A percentile compares a stretch with the other conserved stretches of the same genome.
phyloP scores from a whole-genome alignment of 805 yeast genomes.

The Cyberlindnera japonica region DNA sequence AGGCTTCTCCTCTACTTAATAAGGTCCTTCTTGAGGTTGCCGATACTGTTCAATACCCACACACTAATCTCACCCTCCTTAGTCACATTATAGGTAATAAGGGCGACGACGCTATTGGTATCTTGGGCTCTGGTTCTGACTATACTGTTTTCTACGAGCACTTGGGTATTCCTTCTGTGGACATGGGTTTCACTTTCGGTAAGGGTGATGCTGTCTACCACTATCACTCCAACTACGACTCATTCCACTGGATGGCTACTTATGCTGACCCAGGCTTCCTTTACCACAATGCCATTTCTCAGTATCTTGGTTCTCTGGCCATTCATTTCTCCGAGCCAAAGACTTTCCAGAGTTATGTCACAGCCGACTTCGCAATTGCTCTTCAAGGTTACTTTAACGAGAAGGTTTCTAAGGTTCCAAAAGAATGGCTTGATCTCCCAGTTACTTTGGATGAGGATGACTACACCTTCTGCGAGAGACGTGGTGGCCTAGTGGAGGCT shows the following conservation, averaged over 20 bases:
- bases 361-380: slow-evolving; percentile 37
- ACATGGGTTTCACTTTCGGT: slow-evolving; percentile 49
- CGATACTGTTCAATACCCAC: slow-evolving; percentile 45
- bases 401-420: slow-evolving; percentile 35
- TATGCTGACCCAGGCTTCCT: slow-evolving; percentile 61
- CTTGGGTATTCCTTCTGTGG: slow-evolving; percentile 57
- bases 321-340: slow-evolving; percentile 47
- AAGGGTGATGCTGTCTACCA: slow-evolving; percentile 59
- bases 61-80: slow-evolving; percentile 19
- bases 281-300: slow-evolving; percentile 53
- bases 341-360: slow-evolving; percentile 37
- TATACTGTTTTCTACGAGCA: slow-evolving; percentile 59
- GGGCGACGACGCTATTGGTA: slow-evolving; percentile 32
- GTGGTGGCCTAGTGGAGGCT: slow-evolving; percentile 7
- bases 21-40: slow-evolving; percentile 42
- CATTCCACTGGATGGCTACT: slow-evolving; percentile 64
- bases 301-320: slow-evolving; percentile 47
- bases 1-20: slow-evolving; percentile 58
- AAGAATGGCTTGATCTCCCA: slow-evolving; percentile 32
- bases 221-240: slow-evolving; percentile 74
- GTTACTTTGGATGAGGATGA: slow-evolving; percentile 13
- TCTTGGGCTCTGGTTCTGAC: slow-evolving; percentile 71
- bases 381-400: slow-evolving; percentile 37
- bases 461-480: slow-evolving; percentile 10
- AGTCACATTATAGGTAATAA: slow-evolving; percentile 29